Percentiles rank a stretch among this genome's conserved stretches.
Evolutionary conservation across 2,329 filamentous ascomycete genomes (phyloP).

Genomic region (Sclerotinia spermophila): DNA sequence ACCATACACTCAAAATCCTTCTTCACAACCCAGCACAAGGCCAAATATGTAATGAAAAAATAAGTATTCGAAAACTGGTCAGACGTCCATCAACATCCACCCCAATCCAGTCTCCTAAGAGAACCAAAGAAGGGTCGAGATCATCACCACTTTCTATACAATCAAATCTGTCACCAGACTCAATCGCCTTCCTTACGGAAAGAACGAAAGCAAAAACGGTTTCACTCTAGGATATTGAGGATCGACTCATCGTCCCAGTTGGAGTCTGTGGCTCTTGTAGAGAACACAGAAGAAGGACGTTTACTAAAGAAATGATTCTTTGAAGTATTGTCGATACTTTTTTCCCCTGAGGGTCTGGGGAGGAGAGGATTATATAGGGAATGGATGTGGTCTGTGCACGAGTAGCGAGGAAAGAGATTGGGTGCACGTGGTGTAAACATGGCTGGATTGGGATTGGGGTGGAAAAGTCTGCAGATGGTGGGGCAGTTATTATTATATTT

Average conservation of each 20-base stretch:
- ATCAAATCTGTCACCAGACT: constrained; percentile 28
- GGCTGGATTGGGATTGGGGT: neutral
- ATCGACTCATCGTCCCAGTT: constrained; percentile 93
- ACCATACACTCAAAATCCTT: neutral
- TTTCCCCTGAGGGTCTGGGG: constrained; percentile 5
- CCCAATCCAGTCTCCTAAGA: constrained; percentile 73
- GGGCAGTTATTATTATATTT: neutral
- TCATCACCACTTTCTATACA: constrained; percentile 93
- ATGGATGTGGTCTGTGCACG: neutral
- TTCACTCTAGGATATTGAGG: constrained; percentile 90
- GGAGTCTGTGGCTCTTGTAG: constrained; percentile 88
- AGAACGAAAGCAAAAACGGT: constrained; percentile 55
- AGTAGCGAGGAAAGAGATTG: rapidly evolving
- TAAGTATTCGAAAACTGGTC: constrained; percentile 55
- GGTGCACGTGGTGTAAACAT: neutral
- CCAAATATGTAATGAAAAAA: constrained; percentile 51
- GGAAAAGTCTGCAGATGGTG: neutral
- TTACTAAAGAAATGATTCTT: constrained; percentile 78
- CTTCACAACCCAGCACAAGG: neutral
- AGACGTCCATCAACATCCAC: constrained; percentile 87
- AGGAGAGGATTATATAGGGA: neutral
- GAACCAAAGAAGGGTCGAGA: constrained; percentile 74
- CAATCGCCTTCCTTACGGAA: constrained; percentile 19
- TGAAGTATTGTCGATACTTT: constrained; percentile 9
- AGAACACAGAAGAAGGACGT: constrained; percentile 86